A percentile compares a stretch with the other conserved stretches of the same genome.
Conservation (phyloP, 2,329 filamentous ascomycete genomes). For the Colletotrichum paranaense region DNA sequence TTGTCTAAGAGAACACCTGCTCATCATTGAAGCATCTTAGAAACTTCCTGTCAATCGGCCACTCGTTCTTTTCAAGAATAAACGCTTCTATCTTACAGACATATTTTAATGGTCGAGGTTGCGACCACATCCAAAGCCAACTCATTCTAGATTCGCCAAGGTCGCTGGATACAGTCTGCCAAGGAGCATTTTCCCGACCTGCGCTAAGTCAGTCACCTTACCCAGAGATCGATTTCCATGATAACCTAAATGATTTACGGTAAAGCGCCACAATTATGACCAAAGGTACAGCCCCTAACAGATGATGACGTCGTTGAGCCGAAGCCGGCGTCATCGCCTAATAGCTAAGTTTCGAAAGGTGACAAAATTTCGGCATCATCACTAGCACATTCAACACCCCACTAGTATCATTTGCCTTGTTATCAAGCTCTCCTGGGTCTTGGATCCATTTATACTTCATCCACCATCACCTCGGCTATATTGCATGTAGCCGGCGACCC, state of each 20-base stretch:
- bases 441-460: background rate
- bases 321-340: background rate
- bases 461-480: background rate
- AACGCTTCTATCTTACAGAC: too few species aligned
- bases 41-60: too few species aligned
- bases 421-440: background rate
- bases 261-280: background rate
- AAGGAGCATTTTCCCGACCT: background rate
- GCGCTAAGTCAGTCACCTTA: background rate
- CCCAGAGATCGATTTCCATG: background rate
- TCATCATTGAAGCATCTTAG: too few species aligned
- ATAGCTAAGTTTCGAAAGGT: background rate
- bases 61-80: too few species aligned
- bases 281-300: background rate
- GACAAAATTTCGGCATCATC: background rate
- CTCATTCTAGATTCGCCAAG: background rate
- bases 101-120: too few species aligned
- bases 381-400: background rate
- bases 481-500: background rate
- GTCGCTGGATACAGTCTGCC: background rate
- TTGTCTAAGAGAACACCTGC: too few species aligned
- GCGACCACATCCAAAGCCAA: background rate
- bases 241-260: background rate
- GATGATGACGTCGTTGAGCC: background rate
- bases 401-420: too few species aligned